A percentile compares a stretch with the other conserved stretches of the same genome.
These are phyloP conservation scores for Artomyces pyxidatus DNA, from an alignment of 768 basidiomycete genomes.

Conservation along the genomic window DNA sequence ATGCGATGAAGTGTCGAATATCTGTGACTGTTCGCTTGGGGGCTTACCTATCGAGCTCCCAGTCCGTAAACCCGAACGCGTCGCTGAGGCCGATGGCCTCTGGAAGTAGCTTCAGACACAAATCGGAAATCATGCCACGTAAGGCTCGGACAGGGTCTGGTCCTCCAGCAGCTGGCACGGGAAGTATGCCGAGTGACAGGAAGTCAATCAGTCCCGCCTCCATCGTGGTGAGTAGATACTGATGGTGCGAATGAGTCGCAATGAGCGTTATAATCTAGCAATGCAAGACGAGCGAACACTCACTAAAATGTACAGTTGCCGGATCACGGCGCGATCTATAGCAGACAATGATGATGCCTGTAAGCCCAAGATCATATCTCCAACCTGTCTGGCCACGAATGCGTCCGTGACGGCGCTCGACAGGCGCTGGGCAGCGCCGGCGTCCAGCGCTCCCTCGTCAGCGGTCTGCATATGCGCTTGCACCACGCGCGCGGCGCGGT, in stretches of 20 bases:
- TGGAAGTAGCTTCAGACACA: conserved; percentile 48
- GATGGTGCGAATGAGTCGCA: background rate
- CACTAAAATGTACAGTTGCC: conserved; percentile 38
- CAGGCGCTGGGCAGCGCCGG: conserved; percentile 48
- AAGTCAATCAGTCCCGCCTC: conserved; percentile 52
- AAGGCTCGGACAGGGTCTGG: conserved; percentile 40
- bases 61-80: conserved; percentile 68
- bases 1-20: background rate
- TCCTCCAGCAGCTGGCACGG: conserved; percentile 10
- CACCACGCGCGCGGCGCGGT: conserved; percentile 57
- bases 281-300: conserved; percentile 10
- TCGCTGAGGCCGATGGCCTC: conserved; percentile 63
- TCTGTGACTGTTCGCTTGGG: too few species aligned
- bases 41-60: conserved; percentile 59
- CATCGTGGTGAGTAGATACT: conserved; percentile 56
- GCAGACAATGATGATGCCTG: conserved; percentile 3
- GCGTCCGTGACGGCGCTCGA: conserved; percentile 62
- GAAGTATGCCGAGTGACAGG: conserved; percentile 44
- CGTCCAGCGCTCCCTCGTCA: conserved; percentile 35
- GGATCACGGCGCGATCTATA: conserved; percentile 17
- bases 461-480: conserved; percentile 27
- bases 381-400: conserved; percentile 51
- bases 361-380: conserved; percentile 35
- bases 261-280: background rate
- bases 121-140: conserved; percentile 38